Base-by-base conservation (phyloP, 768 basidiomycete species). In the Phlebiopsis gigantea region DNA sequence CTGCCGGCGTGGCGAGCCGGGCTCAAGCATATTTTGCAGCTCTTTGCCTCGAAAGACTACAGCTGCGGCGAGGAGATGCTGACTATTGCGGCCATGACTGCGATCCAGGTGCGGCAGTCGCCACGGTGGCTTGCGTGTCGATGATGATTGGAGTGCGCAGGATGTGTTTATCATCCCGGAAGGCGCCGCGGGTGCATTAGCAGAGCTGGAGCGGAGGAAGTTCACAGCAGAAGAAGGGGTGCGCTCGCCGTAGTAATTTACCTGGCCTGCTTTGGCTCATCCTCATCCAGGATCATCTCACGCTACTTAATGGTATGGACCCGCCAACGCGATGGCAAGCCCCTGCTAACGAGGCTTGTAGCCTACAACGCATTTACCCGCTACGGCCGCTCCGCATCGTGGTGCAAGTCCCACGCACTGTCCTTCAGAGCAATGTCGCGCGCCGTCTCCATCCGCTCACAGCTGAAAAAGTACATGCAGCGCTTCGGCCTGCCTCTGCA, bases 211-310 rank as follows among this genome's bases (percentile, higher is more conserved):
- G 70, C 79, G 93, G 50, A 75, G 97, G 56, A 98, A 98, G 68
- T 98, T 98, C 65, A 98, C 93, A 0, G 93, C 95, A 0, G 95
- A 98, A 71, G 97, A 99, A 81, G 97, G 97, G 65, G 93, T 93
- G 58, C 65, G 81, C 54, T 19, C 19, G 7, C 28, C 14, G 12
- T 2, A 12, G 34, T 39, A 41, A 6, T 5, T 26, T 28, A 43
- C 19, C 47, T 12, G 2, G 2, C 12, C 2, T 17, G 17, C 17
- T 39, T 34, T 39, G 8, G 12, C 17, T 3, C 12, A 10, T 17
- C 17, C 34, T 2, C 30, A 56, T 57, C 3, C 63, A 96, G 93
- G 97, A 99, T 67, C 97, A 99, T 68, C 75, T 98, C 21, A 98
- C 97, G 4, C 73, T 97, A 3, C 70, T 99, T 28, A 99, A 98